Conservation (phyloP, 2,329 filamentous ascomycete genomes). For the Cadophora luteo-olivacea region DNA sequence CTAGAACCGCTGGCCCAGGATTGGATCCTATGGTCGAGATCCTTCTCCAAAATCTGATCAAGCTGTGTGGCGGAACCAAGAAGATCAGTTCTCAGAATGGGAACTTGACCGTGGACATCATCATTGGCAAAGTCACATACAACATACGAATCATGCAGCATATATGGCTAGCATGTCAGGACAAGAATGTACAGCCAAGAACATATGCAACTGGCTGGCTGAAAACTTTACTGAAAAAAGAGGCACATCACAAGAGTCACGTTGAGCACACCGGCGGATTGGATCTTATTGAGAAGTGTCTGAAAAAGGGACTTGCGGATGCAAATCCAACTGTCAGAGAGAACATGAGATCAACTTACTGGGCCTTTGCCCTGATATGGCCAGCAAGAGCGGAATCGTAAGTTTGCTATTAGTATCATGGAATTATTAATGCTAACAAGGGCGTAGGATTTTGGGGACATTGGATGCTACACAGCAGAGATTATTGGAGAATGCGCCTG, state of each 20-base stretch:
- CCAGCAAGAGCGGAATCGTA: constrained; percentile 76
- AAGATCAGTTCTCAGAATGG: constrained; percentile 89
- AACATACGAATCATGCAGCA: constrained; percentile 84
- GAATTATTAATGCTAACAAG: constrained; percentile 32
- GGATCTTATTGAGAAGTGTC: constrained; percentile 83
- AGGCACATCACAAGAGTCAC: constrained; percentile 77
- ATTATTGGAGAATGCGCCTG: constrained; percentile 80
- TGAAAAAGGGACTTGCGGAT: constrained; percentile 88
- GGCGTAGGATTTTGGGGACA: constrained; percentile 72
- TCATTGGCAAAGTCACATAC: constrained; percentile 82
- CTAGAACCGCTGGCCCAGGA: constrained; percentile 74
- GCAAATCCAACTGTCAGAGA: constrained; percentile 90
- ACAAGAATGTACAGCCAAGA: constrained; percentile 92
- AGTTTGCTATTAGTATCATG: constrained; percentile 47
- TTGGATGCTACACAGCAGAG: constrained; percentile 81
- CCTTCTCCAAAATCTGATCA: constrained; percentile 86
- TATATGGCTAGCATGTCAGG: constrained; percentile 79
- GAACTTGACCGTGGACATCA: constrained; percentile 78
- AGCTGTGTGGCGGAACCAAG: constrained; percentile 88
- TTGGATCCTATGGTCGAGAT: constrained; percentile 92
- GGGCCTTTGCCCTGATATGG: constrained; percentile 82
- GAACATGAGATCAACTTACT: constrained; percentile 84
- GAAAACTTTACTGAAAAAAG: constrained; percentile 79
- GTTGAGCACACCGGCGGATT: constrained; percentile 86
- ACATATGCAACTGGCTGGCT: constrained; percentile 83